Evolutionary conservation across 2,329 filamentous ascomycete genomes (phyloP).

Genomic region (Pseudogymnoascus sp.): DNA sequence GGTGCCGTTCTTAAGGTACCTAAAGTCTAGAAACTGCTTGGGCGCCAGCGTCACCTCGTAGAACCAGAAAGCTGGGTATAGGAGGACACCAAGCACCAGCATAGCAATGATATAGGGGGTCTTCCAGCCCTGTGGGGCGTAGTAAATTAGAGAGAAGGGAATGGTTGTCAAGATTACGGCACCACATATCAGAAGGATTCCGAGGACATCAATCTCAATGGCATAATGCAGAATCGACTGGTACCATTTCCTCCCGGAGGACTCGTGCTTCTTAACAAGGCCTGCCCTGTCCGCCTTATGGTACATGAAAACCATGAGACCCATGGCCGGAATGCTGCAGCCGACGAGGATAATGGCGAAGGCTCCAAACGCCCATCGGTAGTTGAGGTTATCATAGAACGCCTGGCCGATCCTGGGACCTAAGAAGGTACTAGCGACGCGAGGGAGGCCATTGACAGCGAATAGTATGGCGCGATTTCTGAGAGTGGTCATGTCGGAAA

Average conservation of each 20-base stretch:
- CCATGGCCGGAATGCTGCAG: slow-evolving; percentile 1
- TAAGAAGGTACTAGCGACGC: slow-evolving; percentile 39
- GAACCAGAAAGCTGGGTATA: not conserved
- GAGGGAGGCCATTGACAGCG: slow-evolving; percentile 38
- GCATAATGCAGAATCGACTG: not conserved
- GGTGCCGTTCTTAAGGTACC: slow-evolving; percentile 42
- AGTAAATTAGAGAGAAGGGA: slow-evolving; percentile 1
- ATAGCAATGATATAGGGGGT: slow-evolving; percentile 41
- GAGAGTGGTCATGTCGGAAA: slow-evolving; percentile 41
- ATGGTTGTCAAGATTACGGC: slow-evolving; percentile 3
- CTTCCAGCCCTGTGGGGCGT: slow-evolving; percentile 17
- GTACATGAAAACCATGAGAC: slow-evolving; percentile 1
- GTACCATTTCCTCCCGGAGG: not conserved
- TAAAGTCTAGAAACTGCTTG: slow-evolving; percentile 48
- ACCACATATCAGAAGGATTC: slow-evolving; percentile 1
- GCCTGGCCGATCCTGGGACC: slow-evolving; percentile 27
- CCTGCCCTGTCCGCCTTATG: not conserved
- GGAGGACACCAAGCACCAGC: slow-evolving; percentile 41
- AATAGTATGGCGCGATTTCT: slow-evolving; percentile 39
- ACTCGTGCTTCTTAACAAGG: not conserved
- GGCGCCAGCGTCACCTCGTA: slow-evolving; percentile 52
- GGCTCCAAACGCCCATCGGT: slow-evolving; percentile 14
- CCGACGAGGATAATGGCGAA: not conserved
- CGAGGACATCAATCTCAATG: slow-evolving; percentile 6
- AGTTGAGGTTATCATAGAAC: slow-evolving; percentile 15